Conservation (phyloP, 176 grass and related monocot genomes). For the Olyra latifolia region DNA sequence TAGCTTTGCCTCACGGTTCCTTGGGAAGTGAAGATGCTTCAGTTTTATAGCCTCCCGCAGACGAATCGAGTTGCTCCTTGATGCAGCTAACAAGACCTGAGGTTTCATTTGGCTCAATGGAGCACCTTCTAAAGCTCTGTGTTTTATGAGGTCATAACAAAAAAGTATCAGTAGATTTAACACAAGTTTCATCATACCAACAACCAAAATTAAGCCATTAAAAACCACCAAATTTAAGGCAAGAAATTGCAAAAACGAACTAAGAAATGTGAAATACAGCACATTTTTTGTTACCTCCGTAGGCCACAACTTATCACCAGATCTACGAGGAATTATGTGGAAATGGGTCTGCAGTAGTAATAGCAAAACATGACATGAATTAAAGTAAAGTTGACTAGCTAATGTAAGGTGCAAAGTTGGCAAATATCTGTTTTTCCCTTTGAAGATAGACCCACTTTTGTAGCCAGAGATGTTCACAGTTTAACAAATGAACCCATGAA, state of each 20-base stretch:
- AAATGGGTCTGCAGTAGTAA: constrained; percentile 74
- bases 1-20: constrained; percentile 22
- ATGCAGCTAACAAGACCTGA: constrained; percentile 64
- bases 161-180: background rate
- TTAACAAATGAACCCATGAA: background rate
- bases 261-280: background rate
- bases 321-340: constrained; percentile 84
- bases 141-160: background rate
- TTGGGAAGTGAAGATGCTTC: constrained; percentile 35
- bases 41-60: constrained; percentile 15
- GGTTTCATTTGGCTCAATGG: constrained; percentile 60
- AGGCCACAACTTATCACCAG: constrained; percentile 72
- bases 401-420: background rate
- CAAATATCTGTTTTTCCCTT: background rate
- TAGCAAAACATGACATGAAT: background rate
- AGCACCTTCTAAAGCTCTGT: constrained; percentile 72
- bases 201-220: background rate
- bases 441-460: background rate
- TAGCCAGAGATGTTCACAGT: background rate
- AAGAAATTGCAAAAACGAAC: background rate
- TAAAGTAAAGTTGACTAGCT: background rate
- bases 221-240: no score
- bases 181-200: background rate
- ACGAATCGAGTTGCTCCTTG: constrained; percentile 43
- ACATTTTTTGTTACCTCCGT: constrained; percentile 53